Base-by-base conservation (phyloP, 495 filamentous ascomycete species). In the Friedmanniomyces simplex region DNA sequence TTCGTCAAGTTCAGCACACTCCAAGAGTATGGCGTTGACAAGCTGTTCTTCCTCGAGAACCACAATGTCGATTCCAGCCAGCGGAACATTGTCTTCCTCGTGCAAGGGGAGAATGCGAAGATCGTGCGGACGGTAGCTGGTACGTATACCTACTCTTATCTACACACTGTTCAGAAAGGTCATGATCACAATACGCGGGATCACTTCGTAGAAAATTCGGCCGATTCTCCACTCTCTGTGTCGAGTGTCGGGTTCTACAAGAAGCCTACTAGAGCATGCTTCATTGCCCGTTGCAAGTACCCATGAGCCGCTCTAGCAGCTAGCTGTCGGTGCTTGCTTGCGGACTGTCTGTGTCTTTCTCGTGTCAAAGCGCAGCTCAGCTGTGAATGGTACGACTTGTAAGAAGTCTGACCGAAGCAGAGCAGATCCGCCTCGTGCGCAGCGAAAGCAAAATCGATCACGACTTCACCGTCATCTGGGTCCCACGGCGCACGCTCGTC, bases 21-120 rank as follows among this genome's bases (percentile, higher is more conserved):
- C 21, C 84, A 88, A 58, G 91, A 99, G 63, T 95, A 97, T 76
- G 94, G 94, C 16, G 89, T 97, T 64, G 91, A 97, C 71, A 93
- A 89, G 63, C 83, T 96, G 54, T 97, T 96, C 77, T 83, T 94
- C 65, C 77, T 99, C 41, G 89, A 95, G 72, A 96, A 97, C 71
- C 85, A 85, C 63, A 95, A 96, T 73, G 84, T 85, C 60, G 94
- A 97, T 69, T 83, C 85, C 46, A 89, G 85, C 59, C 94, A 97
- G 74, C 84, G 88, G 67, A 97, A 96, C 80, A 83, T 99, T 56
- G 82, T 97, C 57, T 97, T 96, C 73, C 77, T 97, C 52, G 87
- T 85, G 14, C 80, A 89, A 63, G 91, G 89, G 65, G 91, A 96
- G 75, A 91, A 86, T 67, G 80, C 86, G 58, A 83, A 77, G 63